Percentiles rank a stretch among this genome's conserved stretches.
These are phyloP conservation scores for Aegilops speltoides DNA, from an alignment of 176 grass and related monocot genomes.

Conservation along the genomic window DNA sequence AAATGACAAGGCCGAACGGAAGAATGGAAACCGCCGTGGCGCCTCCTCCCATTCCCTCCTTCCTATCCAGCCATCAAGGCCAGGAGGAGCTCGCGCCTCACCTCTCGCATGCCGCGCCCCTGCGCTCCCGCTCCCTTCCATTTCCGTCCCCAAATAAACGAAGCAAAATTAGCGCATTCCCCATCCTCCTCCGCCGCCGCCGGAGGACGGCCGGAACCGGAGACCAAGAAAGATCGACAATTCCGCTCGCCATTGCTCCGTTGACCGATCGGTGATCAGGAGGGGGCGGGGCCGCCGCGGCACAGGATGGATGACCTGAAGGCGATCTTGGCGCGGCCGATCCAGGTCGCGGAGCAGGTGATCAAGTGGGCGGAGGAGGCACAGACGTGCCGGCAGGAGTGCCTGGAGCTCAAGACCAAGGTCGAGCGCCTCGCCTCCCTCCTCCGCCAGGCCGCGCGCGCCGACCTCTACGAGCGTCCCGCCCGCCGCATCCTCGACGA, in stretches of 20 bases:
- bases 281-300: neutral
- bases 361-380: slow-evolving; percentile 80
- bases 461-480: slow-evolving; percentile 88
- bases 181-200: slow-evolving; percentile 25
- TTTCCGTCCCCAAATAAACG: slow-evolving; percentile 5
- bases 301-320: slow-evolving; percentile 66
- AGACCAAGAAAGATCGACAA: neutral
- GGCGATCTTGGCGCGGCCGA: slow-evolving; percentile 79
- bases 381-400: slow-evolving; percentile 62
- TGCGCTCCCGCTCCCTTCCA: slow-evolving; percentile 9
- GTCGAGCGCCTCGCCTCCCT: slow-evolving; percentile 68
- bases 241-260: slow-evolving; percentile 11
- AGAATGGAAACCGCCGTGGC: slow-evolving; percentile 7
- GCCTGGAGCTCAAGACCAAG: slow-evolving; percentile 70
- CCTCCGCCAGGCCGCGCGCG: slow-evolving; percentile 89
- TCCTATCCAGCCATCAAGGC: slow-evolving; percentile 14
- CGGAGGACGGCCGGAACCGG: slow-evolving; percentile 13
- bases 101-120: slow-evolving; percentile 14
- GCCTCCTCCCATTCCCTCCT: slow-evolving; percentile 14
- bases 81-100: slow-evolving; percentile 12
- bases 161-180: slow-evolving; percentile 27
- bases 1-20: neutral
- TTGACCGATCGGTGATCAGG: neutral
- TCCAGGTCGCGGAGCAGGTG: slow-evolving; percentile 92
- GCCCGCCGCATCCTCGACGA: slow-evolving; percentile 82